These are phyloP conservation scores for Pseudohalonectria lignicola DNA, from an alignment of 2,329 filamentous ascomycete species.

Conservation along the genomic window DNA sequence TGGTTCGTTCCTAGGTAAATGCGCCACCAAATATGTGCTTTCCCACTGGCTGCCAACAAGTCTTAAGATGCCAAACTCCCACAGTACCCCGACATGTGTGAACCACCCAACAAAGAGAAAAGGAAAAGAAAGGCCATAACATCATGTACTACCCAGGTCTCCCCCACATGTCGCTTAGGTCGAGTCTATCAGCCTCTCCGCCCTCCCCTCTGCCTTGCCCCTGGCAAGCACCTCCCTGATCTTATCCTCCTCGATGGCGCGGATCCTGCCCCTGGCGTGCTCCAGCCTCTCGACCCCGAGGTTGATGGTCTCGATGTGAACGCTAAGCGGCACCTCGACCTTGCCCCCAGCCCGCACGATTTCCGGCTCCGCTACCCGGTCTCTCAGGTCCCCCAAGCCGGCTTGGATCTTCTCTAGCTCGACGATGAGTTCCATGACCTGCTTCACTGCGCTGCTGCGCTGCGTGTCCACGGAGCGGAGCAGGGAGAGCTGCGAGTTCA, in stretches of 20 bases:
- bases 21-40: too few relatives aligned
- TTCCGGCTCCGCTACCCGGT: slow-evolving; percentile 58
- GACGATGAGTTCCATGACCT: slow-evolving; percentile 58
- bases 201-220: slow-evolving; percentile 29
- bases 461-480: slow-evolving; percentile 57
- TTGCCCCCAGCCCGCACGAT: slow-evolving; percentile 32
- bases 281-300: slow-evolving; percentile 63
- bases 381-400: slow-evolving; percentile 59
- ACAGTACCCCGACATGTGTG: too few relatives aligned
- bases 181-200: slow-evolving; percentile 30
- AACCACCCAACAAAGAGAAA: not conserved
- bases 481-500: slow-evolving; percentile 52
- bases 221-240: slow-evolving; percentile 39
- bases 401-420: slow-evolving; percentile 65
- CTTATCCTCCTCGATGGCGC: slow-evolving; percentile 47
- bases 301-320: slow-evolving; percentile 68
- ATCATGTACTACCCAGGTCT: not conserved
- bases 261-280: slow-evolving; percentile 46
- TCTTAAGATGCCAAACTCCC: too few relatives aligned
- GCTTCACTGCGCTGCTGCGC: slow-evolving; percentile 51
- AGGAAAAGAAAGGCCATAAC: not conserved
- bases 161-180: not conserved
- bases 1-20: too few relatives aligned
- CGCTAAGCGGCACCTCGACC: slow-evolving; percentile 49
- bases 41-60: too few relatives aligned